Evolutionary conservation across 75 land plant species (phyloP), one percentile per base, ranked within the genome.

Genomic region (Sequoiadendron giganteum): DNA sequence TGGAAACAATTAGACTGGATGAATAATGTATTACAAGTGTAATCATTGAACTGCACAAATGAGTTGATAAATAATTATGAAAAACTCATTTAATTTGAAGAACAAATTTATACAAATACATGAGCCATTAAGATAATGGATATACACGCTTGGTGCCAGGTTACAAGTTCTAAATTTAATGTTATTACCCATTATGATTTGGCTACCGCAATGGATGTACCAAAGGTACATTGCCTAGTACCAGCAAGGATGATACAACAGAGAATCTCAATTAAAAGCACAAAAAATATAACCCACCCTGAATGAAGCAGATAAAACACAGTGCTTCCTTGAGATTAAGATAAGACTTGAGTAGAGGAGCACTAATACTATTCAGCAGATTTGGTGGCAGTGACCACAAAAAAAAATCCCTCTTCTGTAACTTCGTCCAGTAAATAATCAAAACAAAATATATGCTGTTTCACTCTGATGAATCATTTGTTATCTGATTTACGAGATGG

Each of bases 241-340:
- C 47, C 25, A 79, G 5, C 82, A 19, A 42, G 16, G 3, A 28
- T 45, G 13, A 45, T 47, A 82, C n/a, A 75, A 75, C 77, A 75
- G 34, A 75, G 32, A 32, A 28, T n/a, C 48, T 82, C 84, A 82
- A 47, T 82, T 82, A 42, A 45, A 4, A 45, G n/a, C 32, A 49
- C 34, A 28, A 45, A 39, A 47, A 45, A 39, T n/a, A 43, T 47
- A 28, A 81, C 8, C 21, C 42, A 8, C 5, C 13, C 47, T 82
- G 47, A 28, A 45, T 45, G 5, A 79, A 45, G 32, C 52, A 82
- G 84, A 82, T 45, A 82, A 43, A 47, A 79, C 10, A 21, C 45
- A 34, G 84, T 10, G 49, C 48, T 82, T 45, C 52, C 84, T 82
- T 80, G 83, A 80, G 19, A 77, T 77, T 19, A 79, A 19, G 82